Base-by-base conservation (phyloP, 2,329 filamentous ascomycete genomes). In the Sphaerulina populicola region DNA sequence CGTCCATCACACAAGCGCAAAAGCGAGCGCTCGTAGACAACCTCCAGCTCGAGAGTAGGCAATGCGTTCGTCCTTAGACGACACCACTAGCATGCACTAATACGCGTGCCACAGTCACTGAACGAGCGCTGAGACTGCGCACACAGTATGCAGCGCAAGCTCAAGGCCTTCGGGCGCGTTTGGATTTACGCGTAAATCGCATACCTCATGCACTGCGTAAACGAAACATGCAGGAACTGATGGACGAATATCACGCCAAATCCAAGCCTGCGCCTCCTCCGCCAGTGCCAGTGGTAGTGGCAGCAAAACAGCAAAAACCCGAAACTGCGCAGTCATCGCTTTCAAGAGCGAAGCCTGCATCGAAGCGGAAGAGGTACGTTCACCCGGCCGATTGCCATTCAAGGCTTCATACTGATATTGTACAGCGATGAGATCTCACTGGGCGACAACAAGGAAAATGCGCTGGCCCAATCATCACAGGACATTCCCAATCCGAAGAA, bases 111-210 rank as follows among this genome's bases (percentile, higher is more conserved):
- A 9, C 60, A 95, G 89, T 95, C 59, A 89, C 87, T 14, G 86
- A 94, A 71, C 82, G 90, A 66, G 87, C 88, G 55, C 81, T 91
- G 61, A 89, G 91, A 68, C 76, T 97, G 55, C 82, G 90, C 62
- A 85, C 90, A 6, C 89, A 94, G 67, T 95, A 94, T 72, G 84
- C 85, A 53, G 78, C 94, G 8, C 90, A 95, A 69, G 86, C 89
- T 18, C 86, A 91, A 68, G 86, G 86, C 56, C 77, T 97, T 36
- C 81, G 86, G 55, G 83, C 88, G 54, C 84, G 91, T 55, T 84
- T 98, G 47, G 90, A 96, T 69, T 86, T 94, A 72, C 86, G 93
- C 70, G 79, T 97, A 68, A 95, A 96, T 66, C 83, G 93, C 48
- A 93, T 97, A 47, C 93, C 93, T 6, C 79, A 81, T 61, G 78